Conservation (phyloP, 495 filamentous ascomycete genomes). For the Talaromyces wortmannii region DNA sequence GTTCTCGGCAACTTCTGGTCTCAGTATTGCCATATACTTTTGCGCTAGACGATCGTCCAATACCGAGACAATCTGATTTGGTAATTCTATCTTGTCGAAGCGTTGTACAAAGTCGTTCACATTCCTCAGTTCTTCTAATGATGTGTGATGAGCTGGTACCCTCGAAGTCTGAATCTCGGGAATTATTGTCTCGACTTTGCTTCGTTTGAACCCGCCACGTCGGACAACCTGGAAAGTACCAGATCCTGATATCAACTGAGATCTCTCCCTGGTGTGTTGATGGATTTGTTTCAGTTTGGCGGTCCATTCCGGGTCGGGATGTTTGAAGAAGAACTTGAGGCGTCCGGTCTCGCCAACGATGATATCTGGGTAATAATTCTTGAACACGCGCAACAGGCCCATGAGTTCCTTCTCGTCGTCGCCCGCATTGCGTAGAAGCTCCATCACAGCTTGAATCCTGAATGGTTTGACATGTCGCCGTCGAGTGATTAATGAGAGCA, state of each 20-base stretch:
- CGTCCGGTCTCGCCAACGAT: conserved; percentile 59
- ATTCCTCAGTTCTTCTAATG: conserved; percentile 73
- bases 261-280: conserved; percentile 38
- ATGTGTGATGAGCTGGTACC: conserved; percentile 38
- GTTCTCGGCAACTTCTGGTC: conserved; percentile 45
- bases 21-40: conserved; percentile 61
- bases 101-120: conserved; percentile 66
- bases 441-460: conserved; percentile 75
- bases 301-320: conserved; percentile 75
- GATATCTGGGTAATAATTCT: conserved; percentile 86
- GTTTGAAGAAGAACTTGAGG: conserved; percentile 45
- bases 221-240: conserved; percentile 38
- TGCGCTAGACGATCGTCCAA: conserved; percentile 72
- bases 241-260: conserved; percentile 13
- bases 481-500: conserved; percentile 76
- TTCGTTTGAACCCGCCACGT: conserved; percentile 35
- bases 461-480: conserved; percentile 86
- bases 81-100: conserved; percentile 72
- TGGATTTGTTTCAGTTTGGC: conserved; percentile 60
- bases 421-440: conserved; percentile 28
- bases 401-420: conserved; percentile 66
- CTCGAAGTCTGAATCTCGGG: conserved; percentile 70
- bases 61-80: conserved; percentile 72
- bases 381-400: conserved; percentile 76
- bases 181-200: conserved; percentile 43